Base-by-base conservation (phyloP, 371 early-diverging fungal species). In the Mortierella sp. region DNA sequence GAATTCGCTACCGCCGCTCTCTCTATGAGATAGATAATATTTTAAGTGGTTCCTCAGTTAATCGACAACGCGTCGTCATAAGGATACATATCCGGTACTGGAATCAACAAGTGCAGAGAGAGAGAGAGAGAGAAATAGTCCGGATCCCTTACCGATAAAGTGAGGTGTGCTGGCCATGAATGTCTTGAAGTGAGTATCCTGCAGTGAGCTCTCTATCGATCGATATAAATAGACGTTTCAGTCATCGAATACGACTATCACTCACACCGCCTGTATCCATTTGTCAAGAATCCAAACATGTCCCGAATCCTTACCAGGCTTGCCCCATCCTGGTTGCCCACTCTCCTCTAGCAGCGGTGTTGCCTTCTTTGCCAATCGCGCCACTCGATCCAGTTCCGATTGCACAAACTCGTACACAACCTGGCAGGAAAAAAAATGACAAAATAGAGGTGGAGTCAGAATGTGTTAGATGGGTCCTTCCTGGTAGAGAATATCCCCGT, bases 101-200 rank as follows among this genome's bases (percentile, higher is more conserved):
- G n/a, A n/a, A n/a, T n/a, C n/a, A n/a, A n/a, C n/a, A n/a, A n/a
- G n/a, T n/a, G n/a, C n/a, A n/a, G n/a, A n/a, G n/a, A n/a, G n/a
- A n/a, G n/a, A n/a, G n/a, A n/a, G n/a, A n/a, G n/a, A n/a, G n/a
- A n/a, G n/a, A n/a, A n/a, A n/a, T n/a, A n/a, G n/a, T n/a, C n/a
- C n/a, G 24, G 4, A 37, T 55, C 41, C 13, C 76, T 71, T 88
- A 90, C 92, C 91, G 45, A 94, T 88, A 37, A 92, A 86, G 11
- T 88, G 86, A 37, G 92, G 88, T 10, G 95, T 92, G 76, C 91
- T 89, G 26, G 91, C 79, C 79, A 92, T 88, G 2, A 92, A 91
- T 13, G 90, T 88, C 65, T 91, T 89, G 75, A 93, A 93, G 70
- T 92, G 90, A 0, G 92, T 87, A 45, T 84, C 88, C 55, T 91